Evolutionary conservation across 768 basidiomycete species (phyloP).

Genomic region (Leucogyrophana mollusca): DNA sequence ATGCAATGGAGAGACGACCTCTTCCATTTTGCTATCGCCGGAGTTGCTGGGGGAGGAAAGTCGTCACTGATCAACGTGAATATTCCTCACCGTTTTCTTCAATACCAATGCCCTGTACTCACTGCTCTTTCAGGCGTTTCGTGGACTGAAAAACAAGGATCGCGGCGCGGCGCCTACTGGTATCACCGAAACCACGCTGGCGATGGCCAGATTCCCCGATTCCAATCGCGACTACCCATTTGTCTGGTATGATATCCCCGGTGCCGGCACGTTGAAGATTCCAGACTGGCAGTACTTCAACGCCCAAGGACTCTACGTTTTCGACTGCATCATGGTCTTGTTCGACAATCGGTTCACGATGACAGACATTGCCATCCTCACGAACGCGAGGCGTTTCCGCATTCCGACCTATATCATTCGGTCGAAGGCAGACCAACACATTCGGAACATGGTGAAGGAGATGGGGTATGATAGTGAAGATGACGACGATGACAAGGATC

Average conservation of each 20-base stretch:
- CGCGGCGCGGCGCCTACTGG: constrained; percentile 25
- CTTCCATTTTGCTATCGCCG: constrained; percentile 35
- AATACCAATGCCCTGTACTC: no score
- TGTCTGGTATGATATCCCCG: constrained; percentile 37
- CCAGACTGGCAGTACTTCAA: constrained; percentile 37
- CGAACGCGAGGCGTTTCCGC: constrained; percentile 25
- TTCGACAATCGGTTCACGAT: constrained; percentile 32
- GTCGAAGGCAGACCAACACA: constrained; percentile 35
- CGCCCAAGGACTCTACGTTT: constrained; percentile 32
- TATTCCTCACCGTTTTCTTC: no score
- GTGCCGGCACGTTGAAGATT: constrained; percentile 31
- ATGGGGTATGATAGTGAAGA: constrained; percentile 23
- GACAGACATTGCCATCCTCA: constrained; percentile 33
- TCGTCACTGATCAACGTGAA: constrained; percentile 33
- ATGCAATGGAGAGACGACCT: constrained; percentile 23
- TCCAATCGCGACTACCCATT: constrained; percentile 14
- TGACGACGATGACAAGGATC: constrained; percentile 7
- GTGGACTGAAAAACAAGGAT: constrained; percentile 23
- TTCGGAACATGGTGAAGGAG: constrained; percentile 24
- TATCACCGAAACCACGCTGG: constrained; percentile 27
- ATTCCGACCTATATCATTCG: constrained; percentile 34
- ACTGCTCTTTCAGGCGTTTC: constrained; percentile 18
- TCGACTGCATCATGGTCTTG: constrained; percentile 33
- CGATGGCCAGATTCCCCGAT: constrained; percentile 25
- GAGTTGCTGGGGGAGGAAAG: constrained; percentile 34